A percentile compares a stretch with the other conserved stretches of the same genome.
These are phyloP conservation scores for Didymella arachidicola DNA, from an alignment of 2,329 filamentous ascomycete species.

Conservation along the genomic window DNA sequence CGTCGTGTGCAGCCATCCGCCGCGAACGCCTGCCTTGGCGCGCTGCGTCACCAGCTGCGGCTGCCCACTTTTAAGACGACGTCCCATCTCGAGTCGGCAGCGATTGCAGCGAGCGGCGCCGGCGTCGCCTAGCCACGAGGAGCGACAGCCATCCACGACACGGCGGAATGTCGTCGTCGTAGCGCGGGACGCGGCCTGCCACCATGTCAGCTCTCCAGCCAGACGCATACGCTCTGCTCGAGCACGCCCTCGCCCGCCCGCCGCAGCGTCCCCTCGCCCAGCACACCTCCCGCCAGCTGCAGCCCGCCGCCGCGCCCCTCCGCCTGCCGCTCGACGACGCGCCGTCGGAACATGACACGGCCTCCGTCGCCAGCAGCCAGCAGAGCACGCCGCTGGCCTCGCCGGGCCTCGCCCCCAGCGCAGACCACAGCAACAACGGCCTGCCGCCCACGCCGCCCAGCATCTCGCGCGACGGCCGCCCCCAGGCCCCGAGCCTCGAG, in stretches of 20 bases:
- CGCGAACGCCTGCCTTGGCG: slow-evolving; percentile 32
- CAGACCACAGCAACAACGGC: slow-evolving; percentile 48
- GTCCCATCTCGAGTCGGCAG: slow-evolving; percentile 9
- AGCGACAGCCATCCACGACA: background rate
- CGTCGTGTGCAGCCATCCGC: background rate
- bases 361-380: slow-evolving; percentile 31
- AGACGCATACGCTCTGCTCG: slow-evolving; percentile 42
- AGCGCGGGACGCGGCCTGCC: slow-evolving; percentile 10
- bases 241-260: slow-evolving; percentile 41
- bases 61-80: slow-evolving; percentile 1
- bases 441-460: slow-evolving; percentile 58
- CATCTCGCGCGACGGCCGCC: slow-evolving; percentile 43
- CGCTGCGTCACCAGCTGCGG: slow-evolving; percentile 35
- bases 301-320: slow-evolving; percentile 36
- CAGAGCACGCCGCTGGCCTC: slow-evolving; percentile 41
- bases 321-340: slow-evolving; percentile 22
- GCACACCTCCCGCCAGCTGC: slow-evolving; percentile 33
- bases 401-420: slow-evolving; percentile 32
- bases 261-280: slow-evolving; percentile 40
- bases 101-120: slow-evolving; percentile 18
- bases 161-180: slow-evolving; percentile 34
- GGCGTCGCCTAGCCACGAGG: slow-evolving; percentile 28
- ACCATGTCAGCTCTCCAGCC: slow-evolving; percentile 34
- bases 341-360: slow-evolving; percentile 39
- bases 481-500: slow-evolving; percentile 27